phyloP scores from a whole-genome alignment of 495 filamentous ascomycete genomes.

The Xylaria flabelliformis region DNA sequence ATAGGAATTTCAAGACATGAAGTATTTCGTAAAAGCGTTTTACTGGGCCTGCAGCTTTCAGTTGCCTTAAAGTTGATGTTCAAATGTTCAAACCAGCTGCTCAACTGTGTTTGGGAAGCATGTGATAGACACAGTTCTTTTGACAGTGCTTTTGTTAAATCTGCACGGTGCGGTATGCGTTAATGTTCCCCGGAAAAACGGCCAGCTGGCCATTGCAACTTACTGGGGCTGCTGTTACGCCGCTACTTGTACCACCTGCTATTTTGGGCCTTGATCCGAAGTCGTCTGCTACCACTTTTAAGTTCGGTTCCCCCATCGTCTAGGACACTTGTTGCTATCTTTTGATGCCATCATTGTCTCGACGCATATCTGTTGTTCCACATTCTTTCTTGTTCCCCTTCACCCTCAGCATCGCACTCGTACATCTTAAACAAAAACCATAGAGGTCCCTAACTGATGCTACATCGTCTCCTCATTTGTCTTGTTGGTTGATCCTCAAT shows the following conservation, averaged over 20 bases:
- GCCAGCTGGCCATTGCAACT: slow-evolving; percentile 17
- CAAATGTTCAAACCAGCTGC: too few relatives aligned
- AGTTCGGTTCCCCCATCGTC: neutral
- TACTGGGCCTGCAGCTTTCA: too few relatives aligned
- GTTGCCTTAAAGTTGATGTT: too few relatives aligned
- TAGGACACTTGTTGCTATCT: slow-evolving; percentile 17
- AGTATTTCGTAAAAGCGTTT: too few relatives aligned
- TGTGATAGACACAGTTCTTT: neutral
- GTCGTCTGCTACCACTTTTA: slow-evolving; percentile 9
- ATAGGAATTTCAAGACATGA: too few relatives aligned
- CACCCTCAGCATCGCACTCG: neutral
- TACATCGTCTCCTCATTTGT: neutral
- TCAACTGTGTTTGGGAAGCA: too few relatives aligned
- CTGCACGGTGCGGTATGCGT: too few relatives aligned
- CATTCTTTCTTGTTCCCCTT: neutral
- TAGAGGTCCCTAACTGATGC: neutral
- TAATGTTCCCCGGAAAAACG: neutral
- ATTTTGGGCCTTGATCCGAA: neutral
- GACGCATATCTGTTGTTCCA: neutral
- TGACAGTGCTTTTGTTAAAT: neutral
- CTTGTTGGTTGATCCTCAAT: neutral
- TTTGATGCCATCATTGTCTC: neutral
- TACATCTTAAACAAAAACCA: neutral
- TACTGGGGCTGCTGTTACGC: neutral
- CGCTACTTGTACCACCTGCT: neutral